Evolutionary conservation across 2,329 filamentous ascomycete species (phyloP).

Genomic region (Nemania abortiva): DNA sequence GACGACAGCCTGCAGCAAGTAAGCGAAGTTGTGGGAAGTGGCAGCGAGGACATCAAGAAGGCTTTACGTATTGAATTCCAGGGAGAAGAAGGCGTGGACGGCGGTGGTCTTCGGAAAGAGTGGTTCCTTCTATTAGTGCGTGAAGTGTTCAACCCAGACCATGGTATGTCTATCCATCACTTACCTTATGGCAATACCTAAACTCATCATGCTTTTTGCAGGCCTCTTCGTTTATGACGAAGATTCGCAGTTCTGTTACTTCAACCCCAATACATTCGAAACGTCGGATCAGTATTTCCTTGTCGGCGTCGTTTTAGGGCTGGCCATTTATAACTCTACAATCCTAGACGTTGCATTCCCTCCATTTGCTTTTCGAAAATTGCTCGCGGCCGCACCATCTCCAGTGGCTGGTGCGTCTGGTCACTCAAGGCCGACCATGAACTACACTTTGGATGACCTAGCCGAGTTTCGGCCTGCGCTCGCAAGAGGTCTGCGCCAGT

Average conservation of each 20-base stretch:
- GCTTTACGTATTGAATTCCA: conserved; percentile 85
- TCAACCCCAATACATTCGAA: conserved; percentile 90
- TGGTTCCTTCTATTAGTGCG: conserved; percentile 92
- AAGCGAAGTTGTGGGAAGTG: conserved; percentile 84
- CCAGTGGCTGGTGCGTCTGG: conserved; percentile 66
- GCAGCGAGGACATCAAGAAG: conserved; percentile 90
- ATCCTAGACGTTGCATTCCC: conserved; percentile 90
- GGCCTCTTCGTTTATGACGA: conserved; percentile 95
- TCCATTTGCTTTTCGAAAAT: conserved; percentile 89
- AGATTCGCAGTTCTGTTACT: conserved; percentile 91
- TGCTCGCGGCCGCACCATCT: conserved; percentile 80
- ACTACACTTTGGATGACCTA: conserved; percentile 82
- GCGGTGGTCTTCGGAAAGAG: conserved; percentile 89
- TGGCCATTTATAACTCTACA: conserved; percentile 95
- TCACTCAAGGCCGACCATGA: conserved; percentile 72
- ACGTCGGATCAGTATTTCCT: conserved; percentile 93
- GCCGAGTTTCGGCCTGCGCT: conserved; percentile 83
- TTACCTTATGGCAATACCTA: conserved; percentile 4
- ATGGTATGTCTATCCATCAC: conserved; percentile 69
- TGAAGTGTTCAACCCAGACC: conserved; percentile 90
- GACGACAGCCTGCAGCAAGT: conserved; percentile 89
- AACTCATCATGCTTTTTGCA: conserved; percentile 52
- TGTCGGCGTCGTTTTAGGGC: conserved; percentile 85
- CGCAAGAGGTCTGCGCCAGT: conserved; percentile 78
- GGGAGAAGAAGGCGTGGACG: conserved; percentile 92